A percentile compares a stretch with the other conserved stretches of the same genome.
These are phyloP conservation scores for Cladorrhinum sp. DNA, from an alignment of 2,329 filamentous ascomycete genomes.

Conservation along the genomic window DNA sequence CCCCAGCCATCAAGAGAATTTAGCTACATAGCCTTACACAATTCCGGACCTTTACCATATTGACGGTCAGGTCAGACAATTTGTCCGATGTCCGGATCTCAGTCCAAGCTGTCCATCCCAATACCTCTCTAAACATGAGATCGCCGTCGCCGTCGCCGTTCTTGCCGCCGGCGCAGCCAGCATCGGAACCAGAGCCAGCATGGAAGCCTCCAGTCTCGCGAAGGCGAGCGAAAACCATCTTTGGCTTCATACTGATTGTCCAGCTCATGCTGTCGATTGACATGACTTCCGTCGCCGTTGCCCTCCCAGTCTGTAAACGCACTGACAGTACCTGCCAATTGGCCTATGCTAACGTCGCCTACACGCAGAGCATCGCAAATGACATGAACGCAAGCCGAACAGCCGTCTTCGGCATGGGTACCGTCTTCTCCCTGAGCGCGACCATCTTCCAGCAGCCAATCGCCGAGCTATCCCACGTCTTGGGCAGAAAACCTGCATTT, in stretches of 20 bases:
- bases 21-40: neutral
- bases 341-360: neutral
- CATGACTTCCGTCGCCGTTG: constrained; percentile 25
- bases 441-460: constrained; percentile 28
- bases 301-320: constrained; percentile 20
- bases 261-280: constrained; percentile 27
- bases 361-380: constrained; percentile 21
- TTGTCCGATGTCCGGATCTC: neutral
- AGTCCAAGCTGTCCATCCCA: neutral
- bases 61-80: neutral
- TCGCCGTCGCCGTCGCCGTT: neutral
- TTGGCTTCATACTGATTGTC: constrained; percentile 23
- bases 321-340: neutral
- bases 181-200: neutral
- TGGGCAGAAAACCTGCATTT: constrained; percentile 25
- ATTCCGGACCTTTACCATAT: neutral
- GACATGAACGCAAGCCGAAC: constrained; percentile 19
- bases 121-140: neutral
- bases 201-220: constrained; percentile 1
- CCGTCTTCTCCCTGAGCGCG: constrained; percentile 24
- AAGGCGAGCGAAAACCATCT: constrained; percentile 18
- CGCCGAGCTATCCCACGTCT: constrained; percentile 25
- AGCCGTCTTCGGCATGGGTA: constrained; percentile 24
- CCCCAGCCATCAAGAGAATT: neutral
- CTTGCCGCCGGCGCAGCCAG: neutral